phyloP scores from a whole-genome alignment of 1,284 basidiomycete species.

The Agaricales sp. region DNA sequence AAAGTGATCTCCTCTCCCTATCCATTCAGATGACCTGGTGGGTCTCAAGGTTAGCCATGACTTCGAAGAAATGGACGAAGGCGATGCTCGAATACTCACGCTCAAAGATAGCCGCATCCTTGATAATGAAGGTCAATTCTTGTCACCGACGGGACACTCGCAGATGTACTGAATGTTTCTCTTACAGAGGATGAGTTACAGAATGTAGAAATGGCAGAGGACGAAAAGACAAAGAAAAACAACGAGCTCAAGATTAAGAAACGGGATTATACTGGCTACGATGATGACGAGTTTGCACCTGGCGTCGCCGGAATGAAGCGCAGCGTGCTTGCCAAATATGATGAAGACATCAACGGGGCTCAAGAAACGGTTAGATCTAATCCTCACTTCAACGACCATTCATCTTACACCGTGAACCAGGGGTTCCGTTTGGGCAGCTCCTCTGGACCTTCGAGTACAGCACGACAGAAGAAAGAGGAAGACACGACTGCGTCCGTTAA shows the following conservation, averaged over 20 bases:
- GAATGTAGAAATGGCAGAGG: slow-evolving; percentile 88
- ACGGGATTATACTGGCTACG: slow-evolving; percentile 88
- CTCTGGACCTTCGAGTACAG: slow-evolving; percentile 25
- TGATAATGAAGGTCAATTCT: slow-evolving; percentile 72
- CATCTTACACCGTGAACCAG: slow-evolving; percentile 26
- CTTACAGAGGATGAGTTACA: slow-evolving; percentile 89
- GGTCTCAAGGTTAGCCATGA: slow-evolving; percentile 96
- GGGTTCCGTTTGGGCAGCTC: slow-evolving; percentile 73
- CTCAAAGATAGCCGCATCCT: slow-evolving; percentile 92
- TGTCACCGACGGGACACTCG: background rate
- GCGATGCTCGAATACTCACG: slow-evolving; percentile 92
- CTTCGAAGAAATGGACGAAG: slow-evolving; percentile 84
- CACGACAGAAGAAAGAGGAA: slow-evolving; percentile 38
- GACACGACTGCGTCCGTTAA: slow-evolving; percentile 58
- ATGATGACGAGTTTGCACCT: slow-evolving; percentile 86
- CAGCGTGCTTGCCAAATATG: slow-evolving; percentile 89
- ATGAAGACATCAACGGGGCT: slow-evolving; percentile 72
- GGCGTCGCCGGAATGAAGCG: slow-evolving; percentile 71
- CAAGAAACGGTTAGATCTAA: slow-evolving; percentile 42
- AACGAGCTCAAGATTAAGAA: slow-evolving; percentile 85
- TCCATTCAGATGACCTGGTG: slow-evolving; percentile 76
- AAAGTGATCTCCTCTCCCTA: slow-evolving; percentile 1
- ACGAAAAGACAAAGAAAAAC: slow-evolving; percentile 69
- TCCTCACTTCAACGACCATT: slow-evolving; percentile 7
- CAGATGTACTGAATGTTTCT: slow-evolving; percentile 7